Evolutionary conservation across 2,329 filamentous ascomycete species (phyloP), one percentile per base, ranked within the genome.

Genomic region (Aspergillus uvarum): DNA sequence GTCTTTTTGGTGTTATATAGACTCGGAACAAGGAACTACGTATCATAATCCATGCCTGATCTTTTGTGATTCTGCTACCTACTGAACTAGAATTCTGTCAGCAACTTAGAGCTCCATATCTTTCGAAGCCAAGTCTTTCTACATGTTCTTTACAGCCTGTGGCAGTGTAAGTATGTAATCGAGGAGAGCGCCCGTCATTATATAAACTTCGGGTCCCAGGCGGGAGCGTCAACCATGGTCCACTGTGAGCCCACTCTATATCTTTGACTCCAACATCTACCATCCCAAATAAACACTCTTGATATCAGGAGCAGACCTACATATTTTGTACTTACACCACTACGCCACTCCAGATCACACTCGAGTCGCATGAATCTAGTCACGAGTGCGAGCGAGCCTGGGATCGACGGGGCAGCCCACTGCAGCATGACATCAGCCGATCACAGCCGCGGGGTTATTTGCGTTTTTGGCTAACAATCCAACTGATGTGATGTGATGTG

Each of bases 381-480:
- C 62, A 54, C 6, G 84, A n/a, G 32, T 35, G 26, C 32, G 32
- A 35, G 26, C 32, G 14, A 35, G 11, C 12, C 32, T 10, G 26
- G 38, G 38, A 16, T 8, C 38, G 38, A 44, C 16, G 14, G 3
- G 12, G 16, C 38, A 44, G 38, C 38, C 38, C 38, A 61, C 59
- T 66, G 62, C 60, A 61, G 66, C 62, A 67, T 70, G 69, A 72
- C 70, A 72, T 72, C 70, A 72, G 68, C 65, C 64, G 59, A 62
- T 29, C 26, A 29, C 26, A 29, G 26, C 26, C 26, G 26, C 26
- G 26, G 26, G 26, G 26, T 29, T 7, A 29, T 29, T 29, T 29
- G 26, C 26, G 1, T 29, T 29, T 29, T 10, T 29, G 26, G 7
- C 26, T 29, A 29, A 29, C 26, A 29, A 29, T 29, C 7, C 26